Base-by-base conservation (phyloP, 106 monocot genomes). In the Apostasia ramifera region DNA sequence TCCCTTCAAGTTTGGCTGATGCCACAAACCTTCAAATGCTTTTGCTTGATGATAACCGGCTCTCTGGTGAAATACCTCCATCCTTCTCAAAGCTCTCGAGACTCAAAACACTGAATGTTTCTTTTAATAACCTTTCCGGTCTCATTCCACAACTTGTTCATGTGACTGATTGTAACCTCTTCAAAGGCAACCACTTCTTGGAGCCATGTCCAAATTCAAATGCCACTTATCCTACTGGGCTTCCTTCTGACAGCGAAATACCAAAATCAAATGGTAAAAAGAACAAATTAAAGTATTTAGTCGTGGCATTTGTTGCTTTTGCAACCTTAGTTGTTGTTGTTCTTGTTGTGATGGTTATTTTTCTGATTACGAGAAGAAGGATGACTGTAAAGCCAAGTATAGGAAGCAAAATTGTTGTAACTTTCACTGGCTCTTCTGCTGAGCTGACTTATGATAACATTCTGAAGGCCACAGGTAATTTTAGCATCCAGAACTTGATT, bases 51-150 rank as follows among this genome's bases (percentile, higher is more conserved):
- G 79, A 82, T 64, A 88, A 88, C 57, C 11, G 55, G 15, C 82
- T 88, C 8, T 79, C 79, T 37, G 88, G 88, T 4, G 53, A 39
- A 15, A 88, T 85, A 42, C 85, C 89, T 65, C 15, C 49, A 8
- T 68, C 59, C 41, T 80, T 89, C 52, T 44, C 75, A 5, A 66
- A 39, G 39, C 82, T 89, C 5, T 5, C 44, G 1, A 75, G 37
- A 7, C 82, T 89, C 42, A 55, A 13, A 3, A 70, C 57, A 5
- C 58, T 89, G 2, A 80, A 89, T 80, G 80, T 89, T 44, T 89
- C 89, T 58, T 89, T 69, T 66, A 89, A 89, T 70, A 89, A 80
- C 66, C 82, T 89, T 11, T 89, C 85, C 26, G 85, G 89, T 0
- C 50, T 48, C 38, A 82, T 89, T 77, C 85, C 89, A 9, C 59